phyloP scores from a whole-genome alignment of 2,329 filamentous ascomycete genomes.

The Aschersonia sp. region DNA sequence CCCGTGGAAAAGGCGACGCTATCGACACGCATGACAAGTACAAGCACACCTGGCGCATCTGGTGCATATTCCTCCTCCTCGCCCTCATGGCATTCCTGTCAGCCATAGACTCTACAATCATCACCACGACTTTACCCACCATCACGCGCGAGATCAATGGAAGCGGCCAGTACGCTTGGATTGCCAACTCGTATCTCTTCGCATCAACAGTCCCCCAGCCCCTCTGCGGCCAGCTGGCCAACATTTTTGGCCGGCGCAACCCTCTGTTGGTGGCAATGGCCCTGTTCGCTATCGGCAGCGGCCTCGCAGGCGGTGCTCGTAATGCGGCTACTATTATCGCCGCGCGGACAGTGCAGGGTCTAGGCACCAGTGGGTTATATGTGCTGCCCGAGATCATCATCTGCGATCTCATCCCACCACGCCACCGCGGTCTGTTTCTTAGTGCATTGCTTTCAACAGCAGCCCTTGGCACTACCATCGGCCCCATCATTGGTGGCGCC shows the following conservation, averaged over 20 bases:
- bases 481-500: slow-evolving; percentile 16
- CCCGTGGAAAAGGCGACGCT: not conserved
- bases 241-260: slow-evolving; percentile 37
- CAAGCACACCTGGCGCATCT: not conserved
- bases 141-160: not conserved
- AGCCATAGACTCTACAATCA: not conserved
- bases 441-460: slow-evolving; percentile 17
- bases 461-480: slow-evolving; percentile 19
- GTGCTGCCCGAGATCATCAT: slow-evolving; percentile 19
- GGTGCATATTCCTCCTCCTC: not conserved
- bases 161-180: not conserved
- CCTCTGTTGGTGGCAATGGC: slow-evolving; percentile 13
- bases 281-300: slow-evolving; percentile 36
- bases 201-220: slow-evolving; percentile 23
- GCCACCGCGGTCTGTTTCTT: slow-evolving; percentile 28
- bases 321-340: slow-evolving; percentile 28
- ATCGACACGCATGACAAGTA: not conserved
- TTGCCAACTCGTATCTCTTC: not conserved
- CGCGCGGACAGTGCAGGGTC: slow-evolving; percentile 26
- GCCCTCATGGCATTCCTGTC: not conserved
- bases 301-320: slow-evolving; percentile 26
- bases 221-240: slow-evolving; percentile 31
- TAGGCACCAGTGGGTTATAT: slow-evolving; percentile 12
- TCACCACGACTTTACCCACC: not conserved
- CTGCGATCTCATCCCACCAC: slow-evolving; percentile 33